These are phyloP conservation scores for Podosphaera leucotricha DNA, from an alignment of 2,329 filamentous ascomycete species.

Conservation along the genomic window DNA sequence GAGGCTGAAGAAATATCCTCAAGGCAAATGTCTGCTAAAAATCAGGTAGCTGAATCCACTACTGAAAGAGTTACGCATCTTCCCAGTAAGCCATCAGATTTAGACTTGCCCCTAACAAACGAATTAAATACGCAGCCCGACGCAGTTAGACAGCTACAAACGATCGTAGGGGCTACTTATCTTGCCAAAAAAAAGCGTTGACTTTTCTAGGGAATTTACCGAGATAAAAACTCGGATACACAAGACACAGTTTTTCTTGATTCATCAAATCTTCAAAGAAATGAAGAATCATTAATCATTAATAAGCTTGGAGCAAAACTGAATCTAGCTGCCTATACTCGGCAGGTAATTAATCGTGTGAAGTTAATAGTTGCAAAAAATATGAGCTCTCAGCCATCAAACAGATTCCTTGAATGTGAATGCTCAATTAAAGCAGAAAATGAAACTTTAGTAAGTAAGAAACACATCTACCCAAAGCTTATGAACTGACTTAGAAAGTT, in stretches of 20 bases:
- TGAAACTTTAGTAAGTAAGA: conserved; percentile 3
- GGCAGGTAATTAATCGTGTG: background rate
- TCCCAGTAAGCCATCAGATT: background rate
- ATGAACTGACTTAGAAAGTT: conserved; percentile 4
- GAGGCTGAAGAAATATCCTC: background rate
- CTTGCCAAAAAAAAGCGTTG: background rate
- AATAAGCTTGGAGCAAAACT: background rate
- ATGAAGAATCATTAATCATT: background rate
- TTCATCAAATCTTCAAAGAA: background rate
- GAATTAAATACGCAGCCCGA: conserved; percentile 1
- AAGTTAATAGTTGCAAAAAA: background rate
- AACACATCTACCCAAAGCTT: background rate
- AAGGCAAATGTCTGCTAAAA: background rate
- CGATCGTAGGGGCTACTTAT: conserved; percentile 1
- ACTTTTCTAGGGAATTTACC: conserved; percentile 3
- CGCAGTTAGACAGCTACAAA: conserved; percentile 1
- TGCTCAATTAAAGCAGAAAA: conserved; percentile 3
- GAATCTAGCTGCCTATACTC: background rate
- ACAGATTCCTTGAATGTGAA: conserved; percentile 3
- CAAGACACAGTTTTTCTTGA: conserved; percentile 5
- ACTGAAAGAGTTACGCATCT: background rate
- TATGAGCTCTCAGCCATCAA: background rate
- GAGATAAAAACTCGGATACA: conserved; percentile 3
- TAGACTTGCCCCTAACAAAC: background rate
- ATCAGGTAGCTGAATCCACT: background rate